phyloP scores from a whole-genome alignment of 2,329 filamentous ascomycete species.

The Xylariaceae sp. region DNA sequence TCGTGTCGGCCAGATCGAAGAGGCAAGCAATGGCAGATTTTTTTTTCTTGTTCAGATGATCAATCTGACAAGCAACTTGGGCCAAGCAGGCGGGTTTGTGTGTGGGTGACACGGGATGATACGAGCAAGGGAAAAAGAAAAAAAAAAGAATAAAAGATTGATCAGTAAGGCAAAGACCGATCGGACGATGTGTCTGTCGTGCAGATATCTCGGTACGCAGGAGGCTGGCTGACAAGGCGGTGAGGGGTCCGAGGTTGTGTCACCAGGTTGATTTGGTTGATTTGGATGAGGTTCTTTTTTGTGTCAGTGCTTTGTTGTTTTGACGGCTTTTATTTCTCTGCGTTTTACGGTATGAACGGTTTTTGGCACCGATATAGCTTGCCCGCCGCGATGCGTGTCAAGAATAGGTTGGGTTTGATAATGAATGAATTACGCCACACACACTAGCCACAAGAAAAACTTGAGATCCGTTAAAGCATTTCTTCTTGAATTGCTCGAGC shows the following conservation, averaged over 20 bases:
- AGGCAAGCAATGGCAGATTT: not conserved
- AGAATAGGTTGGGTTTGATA: too few relatives aligned
- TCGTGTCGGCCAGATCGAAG: not conserved
- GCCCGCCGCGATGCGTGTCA: too few relatives aligned
- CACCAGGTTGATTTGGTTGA: too few relatives aligned
- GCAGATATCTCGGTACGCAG: not conserved
- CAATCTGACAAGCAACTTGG: constrained; percentile 10
- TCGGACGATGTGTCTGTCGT: constrained; percentile 18
- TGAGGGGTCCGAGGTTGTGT: too few relatives aligned
- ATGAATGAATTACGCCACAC: constrained; percentile 7
- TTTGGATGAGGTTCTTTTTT: too few relatives aligned
- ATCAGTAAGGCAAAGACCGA: not conserved
- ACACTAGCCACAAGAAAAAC: constrained; percentile 16
- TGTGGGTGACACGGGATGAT: constrained; percentile 18
- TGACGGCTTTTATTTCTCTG: not conserved
- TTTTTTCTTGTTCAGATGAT: not conserved
- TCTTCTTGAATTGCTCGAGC: not conserved
- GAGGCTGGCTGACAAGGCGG: not conserved
- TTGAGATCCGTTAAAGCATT: too few relatives aligned
- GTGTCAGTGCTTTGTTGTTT: constrained; percentile 20
- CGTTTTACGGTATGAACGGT: constrained; percentile 8
- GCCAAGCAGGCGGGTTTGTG: constrained; percentile 5
- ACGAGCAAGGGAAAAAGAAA: not conserved
- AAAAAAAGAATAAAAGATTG: not conserved
- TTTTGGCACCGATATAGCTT: too few relatives aligned